Percentiles rank a stretch among this genome's conserved stretches.
These are phyloP conservation scores for Cronartium quercuum DNA, from an alignment of 1,284 basidiomycete genomes.

Conservation along the genomic window DNA sequence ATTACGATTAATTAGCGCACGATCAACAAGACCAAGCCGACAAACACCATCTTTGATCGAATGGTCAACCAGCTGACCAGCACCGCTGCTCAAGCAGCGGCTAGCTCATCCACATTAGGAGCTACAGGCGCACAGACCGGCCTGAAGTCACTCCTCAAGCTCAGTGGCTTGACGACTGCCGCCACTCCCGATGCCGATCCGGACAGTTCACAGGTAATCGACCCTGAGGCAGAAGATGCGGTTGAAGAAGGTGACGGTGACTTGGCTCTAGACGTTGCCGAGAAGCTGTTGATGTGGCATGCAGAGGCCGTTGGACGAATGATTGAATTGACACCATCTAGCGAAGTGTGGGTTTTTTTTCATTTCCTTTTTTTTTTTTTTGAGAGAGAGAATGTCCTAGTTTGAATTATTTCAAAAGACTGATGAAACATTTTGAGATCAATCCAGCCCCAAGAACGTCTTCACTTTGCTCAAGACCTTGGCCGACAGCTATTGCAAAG, in stretches of 20 bases:
- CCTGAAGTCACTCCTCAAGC: constrained; percentile 54
- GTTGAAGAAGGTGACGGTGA: constrained; percentile 72
- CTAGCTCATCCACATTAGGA: constrained; percentile 31
- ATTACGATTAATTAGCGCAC: constrained; percentile 18
- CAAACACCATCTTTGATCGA: constrained; percentile 71
- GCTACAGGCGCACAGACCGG: constrained; percentile 11
- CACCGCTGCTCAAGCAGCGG: constrained; percentile 54
- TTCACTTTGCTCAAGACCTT: constrained; percentile 77
- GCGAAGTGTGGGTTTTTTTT: constrained; percentile 65
- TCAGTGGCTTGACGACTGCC: constrained; percentile 49
- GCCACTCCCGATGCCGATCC: constrained; percentile 66
- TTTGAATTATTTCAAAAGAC: neutral
- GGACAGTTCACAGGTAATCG: constrained; percentile 46
- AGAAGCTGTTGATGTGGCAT: constrained; percentile 90
- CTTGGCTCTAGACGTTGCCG: constrained; percentile 67
- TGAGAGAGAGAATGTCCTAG: neutral
- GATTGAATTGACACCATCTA: constrained; percentile 70
- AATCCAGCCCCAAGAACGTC: constrained; percentile 73
- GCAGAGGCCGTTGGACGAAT: constrained; percentile 88
- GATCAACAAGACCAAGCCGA: constrained; percentile 69
- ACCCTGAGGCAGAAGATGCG: constrained; percentile 56
- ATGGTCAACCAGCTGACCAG: constrained; percentile 84
- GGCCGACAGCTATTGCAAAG: constrained; percentile 76
- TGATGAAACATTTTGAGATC: neutral
- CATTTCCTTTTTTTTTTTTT: neutral